phyloP scores from a whole-genome alignment of 768 basidiomycete genomes.

The Thelephora ganbajun region DNA sequence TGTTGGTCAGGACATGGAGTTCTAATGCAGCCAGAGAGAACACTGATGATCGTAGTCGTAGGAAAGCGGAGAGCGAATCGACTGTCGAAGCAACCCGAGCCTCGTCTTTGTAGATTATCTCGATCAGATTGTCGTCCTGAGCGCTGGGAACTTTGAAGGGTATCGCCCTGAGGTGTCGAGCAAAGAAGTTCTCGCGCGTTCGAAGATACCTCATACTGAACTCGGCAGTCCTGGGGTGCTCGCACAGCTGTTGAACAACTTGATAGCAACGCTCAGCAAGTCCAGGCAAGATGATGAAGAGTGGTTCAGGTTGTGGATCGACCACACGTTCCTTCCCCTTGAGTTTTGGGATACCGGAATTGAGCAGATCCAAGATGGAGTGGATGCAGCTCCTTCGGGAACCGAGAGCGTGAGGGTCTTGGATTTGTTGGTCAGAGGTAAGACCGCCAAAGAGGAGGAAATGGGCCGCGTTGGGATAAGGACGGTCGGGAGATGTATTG shows the following conservation, averaged over 20 bases:
- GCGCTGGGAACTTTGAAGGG: conserved; percentile 48
- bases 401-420: conserved; percentile 67
- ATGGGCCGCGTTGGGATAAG: conserved; percentile 78
- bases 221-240: conserved; percentile 73
- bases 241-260: conserved; percentile 74
- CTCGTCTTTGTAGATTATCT: conserved; percentile 60
- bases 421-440: conserved; percentile 48
- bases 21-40: conserved; percentile 82
- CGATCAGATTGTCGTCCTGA: conserved; percentile 34
- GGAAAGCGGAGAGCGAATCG: conserved; percentile 54
- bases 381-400: conserved; percentile 64
- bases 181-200: conserved; percentile 81
- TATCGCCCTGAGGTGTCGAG: conserved; percentile 66
- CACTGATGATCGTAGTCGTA: conserved; percentile 72
- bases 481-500: conserved; percentile 45
- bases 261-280: conserved; percentile 80
- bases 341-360: conserved; percentile 51
- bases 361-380: conserved; percentile 66
- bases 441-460: conserved; percentile 68
- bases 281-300: conserved; percentile 53
- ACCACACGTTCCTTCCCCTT: conserved; percentile 28
- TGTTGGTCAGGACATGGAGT: conserved; percentile 71
- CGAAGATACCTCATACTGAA: conserved; percentile 77
- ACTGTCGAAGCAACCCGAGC: conserved; percentile 55
- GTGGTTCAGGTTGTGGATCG: conserved; percentile 24